Evolutionary conservation across 2,329 filamentous ascomycete genomes (phyloP), one percentile per base, ranked within the genome.

Genomic region (Aspergillus sergii): DNA sequence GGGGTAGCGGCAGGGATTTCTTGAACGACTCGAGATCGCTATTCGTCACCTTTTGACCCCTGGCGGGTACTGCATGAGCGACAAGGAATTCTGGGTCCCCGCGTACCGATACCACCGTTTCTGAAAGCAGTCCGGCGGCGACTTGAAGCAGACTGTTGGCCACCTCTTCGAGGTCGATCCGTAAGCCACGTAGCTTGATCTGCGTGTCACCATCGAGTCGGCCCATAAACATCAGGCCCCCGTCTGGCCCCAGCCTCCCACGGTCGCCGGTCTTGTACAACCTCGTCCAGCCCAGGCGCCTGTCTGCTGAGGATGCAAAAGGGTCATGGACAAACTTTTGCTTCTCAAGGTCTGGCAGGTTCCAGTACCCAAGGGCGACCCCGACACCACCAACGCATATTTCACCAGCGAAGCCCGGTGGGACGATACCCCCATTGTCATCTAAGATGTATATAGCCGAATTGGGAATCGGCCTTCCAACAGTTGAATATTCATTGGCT

Each of bases 141-240:
- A 65, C 62, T 4, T 62, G n/a, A 1, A 77, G 14, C 43, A 80
- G 71, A n/a, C 54, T 64, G 21, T 58, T 68, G 41, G 76, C 76
- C 32, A 84, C 73, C 3, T 85, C 84, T 1, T 68, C 64, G 2
- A 86, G 71, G 19, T 86, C 82, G 23, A 84, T 76, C 0, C 68
- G 69, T 14, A 71, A 62, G 28, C 68, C 70, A 14, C 65, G 64
- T 3, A 73, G 50, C 61, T 73, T 69, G 32, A 72, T 54, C 41
- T 71, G 69, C 1, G 59, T 59, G 32, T 69, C 64, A 2, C 60
- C 65, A 14, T 30, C 64, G 4, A 72, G 64, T 8, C 73, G 69
- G 10, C 66, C 59, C 4, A 56, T 46, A 61, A 72, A 68, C 3
- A 67, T 62, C 4, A 75, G 28, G n/a, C 65, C 21, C 8, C 72